Evolutionary conservation across 192 early-diverging fungal genomes (phyloP), one percentile per base, ranked within the genome.

Genomic region (Lobosporangium transversale): DNA sequence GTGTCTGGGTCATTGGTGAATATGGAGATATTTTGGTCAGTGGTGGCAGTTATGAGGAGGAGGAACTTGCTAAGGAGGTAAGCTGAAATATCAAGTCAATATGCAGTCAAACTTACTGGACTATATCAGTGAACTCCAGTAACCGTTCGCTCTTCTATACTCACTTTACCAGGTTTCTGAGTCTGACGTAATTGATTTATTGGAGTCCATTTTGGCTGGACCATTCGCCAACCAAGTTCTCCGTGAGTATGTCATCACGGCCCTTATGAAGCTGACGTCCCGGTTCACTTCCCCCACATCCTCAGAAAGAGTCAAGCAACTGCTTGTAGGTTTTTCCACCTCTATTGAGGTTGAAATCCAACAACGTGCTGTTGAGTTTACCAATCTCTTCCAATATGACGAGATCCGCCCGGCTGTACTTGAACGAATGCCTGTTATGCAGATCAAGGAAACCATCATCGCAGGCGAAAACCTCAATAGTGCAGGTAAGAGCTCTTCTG

Each of bases 1-100:
- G 90, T 37, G 86, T 93, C 6, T 99, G 98, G 98, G 87, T 91
- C 52, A 89, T 98, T 78, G 98, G 98, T 48, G 98, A 99, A 80
- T 98, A 92, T 78, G 98, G 95, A 31, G 97, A 99, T 70, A 75
- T 95, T 11, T 86, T 99, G 23, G 89, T 95, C 24, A 82, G 79
- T 18, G 86, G 81, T 26, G 91, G 88, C 26, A 83, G 44, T 42
- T 88, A 87, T 56, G 91, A 90, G 60, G 94, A 93, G 36, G 91
- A 89, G 29, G 91, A 91, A 36, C 58, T 78, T 10, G 59, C 78
- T 2, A 84, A 82, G 26, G 87, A 88, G 70, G 86, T 87, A 67
- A 8, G 65, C 5, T 27, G 5, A 3, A 27, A 23, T 26, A 15
- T 3, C 47, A 49, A 49, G 18, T 49, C 18, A 49, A 7, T n/a